phyloP scores from a whole-genome alignment of 352 stramenopile species.

The Phytophthora ramorum region DNA sequence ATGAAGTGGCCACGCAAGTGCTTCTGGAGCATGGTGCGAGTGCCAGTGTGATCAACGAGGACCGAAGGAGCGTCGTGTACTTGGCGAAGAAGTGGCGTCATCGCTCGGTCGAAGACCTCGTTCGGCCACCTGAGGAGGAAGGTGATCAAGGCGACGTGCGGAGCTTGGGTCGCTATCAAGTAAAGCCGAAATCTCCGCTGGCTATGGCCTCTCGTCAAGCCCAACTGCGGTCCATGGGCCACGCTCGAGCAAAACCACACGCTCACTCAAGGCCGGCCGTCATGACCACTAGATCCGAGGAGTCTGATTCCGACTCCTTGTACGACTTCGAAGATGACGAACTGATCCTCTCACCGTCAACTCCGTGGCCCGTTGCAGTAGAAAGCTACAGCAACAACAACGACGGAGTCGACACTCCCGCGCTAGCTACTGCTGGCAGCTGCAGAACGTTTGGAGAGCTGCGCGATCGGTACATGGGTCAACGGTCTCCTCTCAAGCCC shows the following conservation, averaged over 20 bases:
- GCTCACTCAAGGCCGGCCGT: slow-evolving; percentile 20
- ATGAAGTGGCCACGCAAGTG: slow-evolving; percentile 67
- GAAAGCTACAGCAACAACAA: slow-evolving; percentile 25
- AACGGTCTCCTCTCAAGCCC: slow-evolving; percentile 37
- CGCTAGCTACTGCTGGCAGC: slow-evolving; percentile 3
- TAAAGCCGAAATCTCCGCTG: slow-evolving; percentile 15
- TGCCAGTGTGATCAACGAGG: slow-evolving; percentile 73
- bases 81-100: slow-evolving; percentile 80
- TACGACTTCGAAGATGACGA: slow-evolving; percentile 72
- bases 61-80: slow-evolving; percentile 79
- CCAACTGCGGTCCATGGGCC: slow-evolving; percentile 28
- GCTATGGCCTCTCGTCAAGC: slow-evolving; percentile 23
- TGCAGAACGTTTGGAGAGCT: slow-evolving; percentile 38
- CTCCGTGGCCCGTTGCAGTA: slow-evolving; percentile 44
- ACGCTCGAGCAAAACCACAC: slow-evolving; percentile 11
- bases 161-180: slow-evolving; percentile 1
- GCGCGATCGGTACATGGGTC: slow-evolving; percentile 32
- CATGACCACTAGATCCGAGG: slow-evolving; percentile 51
- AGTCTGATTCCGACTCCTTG: slow-evolving; percentile 59
- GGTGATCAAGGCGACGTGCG: slow-evolving; percentile 9
- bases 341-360: slow-evolving; percentile 54
- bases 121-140: slow-evolving; percentile 55
- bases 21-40: slow-evolving; percentile 68
- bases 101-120: slow-evolving; percentile 59
- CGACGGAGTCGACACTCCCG: slow-evolving; percentile 1